These are phyloP conservation scores for Aciculosporium take DNA, from an alignment of 2,329 filamentous ascomycete genomes.

Conservation along the genomic window DNA sequence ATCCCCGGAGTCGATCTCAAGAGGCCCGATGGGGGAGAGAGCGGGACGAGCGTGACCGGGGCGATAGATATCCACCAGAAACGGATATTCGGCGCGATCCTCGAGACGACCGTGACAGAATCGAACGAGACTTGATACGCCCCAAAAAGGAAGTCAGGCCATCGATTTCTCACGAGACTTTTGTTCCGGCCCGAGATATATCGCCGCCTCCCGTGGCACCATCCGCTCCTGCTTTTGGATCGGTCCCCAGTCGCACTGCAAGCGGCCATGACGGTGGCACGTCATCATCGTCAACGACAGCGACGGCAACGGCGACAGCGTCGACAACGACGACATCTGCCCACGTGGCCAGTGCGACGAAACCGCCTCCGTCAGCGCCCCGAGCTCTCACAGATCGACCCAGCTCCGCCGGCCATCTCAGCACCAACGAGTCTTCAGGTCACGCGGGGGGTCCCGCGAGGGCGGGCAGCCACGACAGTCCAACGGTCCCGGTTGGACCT, in stretches of 20 bases:
- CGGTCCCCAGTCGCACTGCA: conserved; percentile 33
- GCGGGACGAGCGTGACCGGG: conserved; percentile 38
- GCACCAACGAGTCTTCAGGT: conserved; percentile 10
- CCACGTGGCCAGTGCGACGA: conserved; percentile 17
- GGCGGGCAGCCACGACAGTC: conserved; percentile 24
- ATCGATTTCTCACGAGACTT: conserved; percentile 32
- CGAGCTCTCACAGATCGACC: conserved; percentile 38
- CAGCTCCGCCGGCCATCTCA: conserved; percentile 24
- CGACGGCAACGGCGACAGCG: neutral
- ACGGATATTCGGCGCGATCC: conserved; percentile 27
- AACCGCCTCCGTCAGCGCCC: conserved; percentile 38
- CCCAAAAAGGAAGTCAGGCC: conserved; percentile 35
- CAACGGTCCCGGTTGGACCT: conserved; percentile 38
- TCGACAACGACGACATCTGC: neutral
- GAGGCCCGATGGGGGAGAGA: conserved; percentile 46
- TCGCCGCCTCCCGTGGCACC: conserved; percentile 44
- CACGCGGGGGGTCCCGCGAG: conserved; percentile 30
- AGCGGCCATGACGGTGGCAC: conserved; percentile 15
- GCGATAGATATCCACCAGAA: conserved; percentile 27
- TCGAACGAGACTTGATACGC: conserved; percentile 32
- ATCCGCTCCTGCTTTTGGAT: conserved; percentile 43
- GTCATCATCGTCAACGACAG: conserved; percentile 7
- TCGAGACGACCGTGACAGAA: conserved; percentile 32
- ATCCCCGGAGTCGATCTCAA: conserved; percentile 51
- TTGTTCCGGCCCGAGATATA: conserved; percentile 33